Evolutionary conservation across 2,329 filamentous ascomycete genomes (phyloP).

Genomic region (Colletotrichum truncatum): DNA sequence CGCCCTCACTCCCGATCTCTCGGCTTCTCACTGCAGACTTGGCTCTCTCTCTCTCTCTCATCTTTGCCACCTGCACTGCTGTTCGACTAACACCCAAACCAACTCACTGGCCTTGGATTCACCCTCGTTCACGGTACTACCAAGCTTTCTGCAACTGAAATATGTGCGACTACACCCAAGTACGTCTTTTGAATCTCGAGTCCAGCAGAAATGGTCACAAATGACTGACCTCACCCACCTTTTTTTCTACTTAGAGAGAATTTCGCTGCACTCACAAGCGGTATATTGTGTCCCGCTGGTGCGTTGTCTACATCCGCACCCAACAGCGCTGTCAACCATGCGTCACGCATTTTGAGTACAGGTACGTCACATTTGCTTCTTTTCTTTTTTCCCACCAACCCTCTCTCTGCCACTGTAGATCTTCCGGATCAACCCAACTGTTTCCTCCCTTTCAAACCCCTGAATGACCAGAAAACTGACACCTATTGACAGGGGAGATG

Average conservation of each 20-base stretch:
- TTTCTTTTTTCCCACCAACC: no score
- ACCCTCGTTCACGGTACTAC: not conserved
- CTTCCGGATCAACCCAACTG: not conserved
- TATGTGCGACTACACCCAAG: conserved; percentile 64
- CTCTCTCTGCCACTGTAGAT: not conserved
- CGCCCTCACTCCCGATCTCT: not conserved
- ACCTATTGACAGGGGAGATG: conserved; percentile 47
- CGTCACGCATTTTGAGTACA: conserved; percentile 56
- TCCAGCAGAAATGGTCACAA: not conserved
- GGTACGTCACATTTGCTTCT: conserved; percentile 37
- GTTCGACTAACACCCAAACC: not conserved
- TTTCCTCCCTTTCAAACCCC: not conserved
- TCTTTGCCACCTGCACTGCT: not conserved
- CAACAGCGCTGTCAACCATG: conserved; percentile 52
- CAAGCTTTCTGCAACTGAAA: conserved; percentile 24
- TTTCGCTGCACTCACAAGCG: conserved; percentile 63
- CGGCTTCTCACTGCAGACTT: not conserved
- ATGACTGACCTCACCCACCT: conserved; percentile 28
- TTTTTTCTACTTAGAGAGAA: conserved; percentile 51
- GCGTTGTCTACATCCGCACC: conserved; percentile 54
- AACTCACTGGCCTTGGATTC: not conserved
- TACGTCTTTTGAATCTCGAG: conserved; percentile 32
- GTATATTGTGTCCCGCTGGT: conserved; percentile 54
- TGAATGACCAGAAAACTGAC: conserved; percentile 17
- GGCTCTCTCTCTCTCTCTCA: not conserved